Evolutionary conservation across 306 rosid genomes (phyloP).

Genomic region (Casuarina cunninghamiana): DNA sequence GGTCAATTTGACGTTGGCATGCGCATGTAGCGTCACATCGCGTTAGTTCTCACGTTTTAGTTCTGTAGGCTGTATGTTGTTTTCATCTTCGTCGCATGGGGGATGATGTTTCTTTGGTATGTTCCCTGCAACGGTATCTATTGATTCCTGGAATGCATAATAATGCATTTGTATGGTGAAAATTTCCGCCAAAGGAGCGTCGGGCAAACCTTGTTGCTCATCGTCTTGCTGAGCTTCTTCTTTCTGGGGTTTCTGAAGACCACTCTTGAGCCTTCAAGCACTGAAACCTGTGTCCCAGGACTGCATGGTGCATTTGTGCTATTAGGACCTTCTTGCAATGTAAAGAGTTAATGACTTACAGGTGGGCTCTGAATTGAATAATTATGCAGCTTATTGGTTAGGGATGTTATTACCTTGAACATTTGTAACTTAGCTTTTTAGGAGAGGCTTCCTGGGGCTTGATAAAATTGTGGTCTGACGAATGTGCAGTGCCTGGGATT

Average conservation of each 20-base stretch:
- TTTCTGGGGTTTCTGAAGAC: neutral
- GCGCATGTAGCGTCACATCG: neutral
- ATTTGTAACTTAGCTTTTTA: neutral
- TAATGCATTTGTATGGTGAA: neutral
- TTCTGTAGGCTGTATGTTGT: neutral
- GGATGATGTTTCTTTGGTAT: neutral
- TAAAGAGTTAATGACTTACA: no score
- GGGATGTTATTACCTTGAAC: neutral
- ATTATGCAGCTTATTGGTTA: neutral
- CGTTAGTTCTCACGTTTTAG: neutral
- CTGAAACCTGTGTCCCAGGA: neutral
- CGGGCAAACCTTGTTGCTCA: neutral
- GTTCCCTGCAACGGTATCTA: neutral
- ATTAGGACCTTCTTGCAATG: no score
- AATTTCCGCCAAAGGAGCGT: neutral
- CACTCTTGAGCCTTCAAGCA: neutral
- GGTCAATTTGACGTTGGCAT: neutral
- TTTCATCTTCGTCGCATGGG: neutral
- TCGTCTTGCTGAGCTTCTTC: neutral
- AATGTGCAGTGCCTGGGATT: neutral
- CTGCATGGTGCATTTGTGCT: no score
- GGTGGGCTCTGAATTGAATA: neutral
- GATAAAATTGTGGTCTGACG: neutral
- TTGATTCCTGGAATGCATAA: neutral
- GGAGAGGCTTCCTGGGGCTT: neutral